phyloP scores from a whole-genome alignment of 2,329 filamentous ascomycete genomes.

The Pseudogymnoascus sp. region DNA sequence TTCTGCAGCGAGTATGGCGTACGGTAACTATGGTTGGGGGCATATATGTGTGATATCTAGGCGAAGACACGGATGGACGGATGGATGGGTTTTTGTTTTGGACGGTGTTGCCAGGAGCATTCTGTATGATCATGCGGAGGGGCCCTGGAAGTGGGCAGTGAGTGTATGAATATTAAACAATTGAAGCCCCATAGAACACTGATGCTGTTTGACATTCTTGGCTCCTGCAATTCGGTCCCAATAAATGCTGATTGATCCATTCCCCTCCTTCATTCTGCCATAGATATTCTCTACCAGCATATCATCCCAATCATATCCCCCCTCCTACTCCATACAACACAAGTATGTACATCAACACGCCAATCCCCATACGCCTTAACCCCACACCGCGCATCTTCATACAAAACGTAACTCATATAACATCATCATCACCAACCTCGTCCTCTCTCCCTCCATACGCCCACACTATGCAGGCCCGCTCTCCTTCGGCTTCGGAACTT shows the following conservation, averaged over 20 bases:
- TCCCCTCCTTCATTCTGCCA: neutral
- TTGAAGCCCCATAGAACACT: neutral
- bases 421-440: neutral
- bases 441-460: neutral
- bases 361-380: neutral
- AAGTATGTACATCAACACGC: neutral
- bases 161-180: neutral
- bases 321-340: neutral
- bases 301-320: neutral
- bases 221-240: neutral
- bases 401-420: constrained; percentile 5
- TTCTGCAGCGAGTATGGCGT: constrained; percentile 2
- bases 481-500: constrained; percentile 52
- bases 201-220: neutral
- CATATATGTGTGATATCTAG: neutral
- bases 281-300: neutral
- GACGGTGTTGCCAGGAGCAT: neutral
- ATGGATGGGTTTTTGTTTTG: neutral
- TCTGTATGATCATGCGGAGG: neutral
- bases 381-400: neutral
- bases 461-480: neutral
- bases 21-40: neutral
- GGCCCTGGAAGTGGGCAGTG: neutral
- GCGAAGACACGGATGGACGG: neutral
- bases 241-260: neutral